These are phyloP conservation scores for Gnetum montanum DNA, from an alignment of 75 land plant species.

Conservation along the genomic window DNA sequence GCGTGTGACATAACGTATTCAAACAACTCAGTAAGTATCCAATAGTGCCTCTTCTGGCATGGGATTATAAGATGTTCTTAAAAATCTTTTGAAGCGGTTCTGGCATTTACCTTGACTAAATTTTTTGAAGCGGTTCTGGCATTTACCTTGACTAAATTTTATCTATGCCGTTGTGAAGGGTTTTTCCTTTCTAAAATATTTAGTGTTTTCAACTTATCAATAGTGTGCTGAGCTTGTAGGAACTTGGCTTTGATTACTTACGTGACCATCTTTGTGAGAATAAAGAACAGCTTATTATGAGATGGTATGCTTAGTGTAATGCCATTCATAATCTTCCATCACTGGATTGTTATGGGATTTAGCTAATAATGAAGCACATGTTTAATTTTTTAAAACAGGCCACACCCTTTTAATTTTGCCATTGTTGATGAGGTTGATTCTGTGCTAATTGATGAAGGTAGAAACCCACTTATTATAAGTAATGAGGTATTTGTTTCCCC, in stretches of 20 bases:
- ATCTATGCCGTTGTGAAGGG: too few relatives aligned
- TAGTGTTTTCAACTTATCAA: too few relatives aligned
- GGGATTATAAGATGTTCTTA: too few relatives aligned
- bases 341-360: too few relatives aligned
- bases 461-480: slow-evolving; percentile 92
- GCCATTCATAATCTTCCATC: not conserved
- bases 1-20: slow-evolving; percentile 92
- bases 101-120: not conserved
- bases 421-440: slow-evolving; percentile 99
- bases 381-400: slow-evolving; percentile 67
- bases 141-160: too few relatives aligned
- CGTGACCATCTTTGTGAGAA: slow-evolving; percentile 86
- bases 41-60: too few relatives aligned
- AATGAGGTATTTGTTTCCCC: slow-evolving; percentile 47
- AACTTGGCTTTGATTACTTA: slow-evolving; percentile 95
- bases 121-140: slow-evolving; percentile 1
- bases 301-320: slow-evolving; percentile 54
- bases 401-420: slow-evolving; percentile 92
- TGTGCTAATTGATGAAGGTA: slow-evolving; percentile 95
- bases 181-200: too few relatives aligned
- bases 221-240: too few relatives aligned
- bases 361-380: too few relatives aligned
- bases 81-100: too few relatives aligned
- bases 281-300: slow-evolving; percentile 84
- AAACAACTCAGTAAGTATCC: slow-evolving; percentile 91